These are phyloP conservation scores for Saturnispora mendoncae DNA, from an alignment of 805 yeast genomes.

Conservation along the genomic window DNA sequence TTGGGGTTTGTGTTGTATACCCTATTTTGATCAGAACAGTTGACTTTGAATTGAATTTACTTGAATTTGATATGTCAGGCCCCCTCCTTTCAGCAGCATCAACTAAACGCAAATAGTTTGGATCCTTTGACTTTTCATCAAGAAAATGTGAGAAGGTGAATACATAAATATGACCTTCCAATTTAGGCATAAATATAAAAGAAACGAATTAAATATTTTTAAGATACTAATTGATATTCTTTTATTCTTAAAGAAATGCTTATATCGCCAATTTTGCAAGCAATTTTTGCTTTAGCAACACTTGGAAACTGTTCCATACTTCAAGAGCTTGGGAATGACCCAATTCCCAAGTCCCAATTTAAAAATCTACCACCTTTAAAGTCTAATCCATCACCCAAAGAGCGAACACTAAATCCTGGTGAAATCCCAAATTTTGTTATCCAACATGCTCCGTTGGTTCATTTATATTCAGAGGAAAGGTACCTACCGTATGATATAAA, in stretches of 20 bases:
- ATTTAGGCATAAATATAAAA: not conserved
- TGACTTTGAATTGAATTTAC: slow-evolving; percentile 30
- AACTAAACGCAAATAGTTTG: slow-evolving; percentile 33
- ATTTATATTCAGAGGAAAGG: slow-evolving; percentile 79
- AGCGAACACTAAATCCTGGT: slow-evolving; percentile 39
- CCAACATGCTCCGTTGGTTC: slow-evolving; percentile 68
- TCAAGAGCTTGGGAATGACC: too few species aligned
- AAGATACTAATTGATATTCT: not conserved
- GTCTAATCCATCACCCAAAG: slow-evolving; percentile 24
- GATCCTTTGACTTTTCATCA: slow-evolving; percentile 19
- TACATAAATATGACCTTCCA: slow-evolving; percentile 40
- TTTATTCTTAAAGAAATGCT: too few species aligned
- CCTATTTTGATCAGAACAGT: slow-evolving; percentile 43
- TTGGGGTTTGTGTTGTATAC: slow-evolving; percentile 40
- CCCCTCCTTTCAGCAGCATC: slow-evolving; percentile 18
- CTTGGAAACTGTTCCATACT: too few species aligned
- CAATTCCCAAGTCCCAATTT: slow-evolving; percentile 9
- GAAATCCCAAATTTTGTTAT: slow-evolving; percentile 56
- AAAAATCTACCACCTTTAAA: slow-evolving; percentile 31
- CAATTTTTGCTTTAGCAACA: too few species aligned
- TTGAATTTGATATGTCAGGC: slow-evolving; percentile 29
- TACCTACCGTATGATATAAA: slow-evolving; percentile 78
- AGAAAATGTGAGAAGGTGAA: slow-evolving; percentile 39
- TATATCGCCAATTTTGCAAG: too few species aligned
- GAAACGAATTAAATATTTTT: not conserved